Conservation (phyloP, 1,139 yeast species). For the Williopsis jadinii region DNA sequence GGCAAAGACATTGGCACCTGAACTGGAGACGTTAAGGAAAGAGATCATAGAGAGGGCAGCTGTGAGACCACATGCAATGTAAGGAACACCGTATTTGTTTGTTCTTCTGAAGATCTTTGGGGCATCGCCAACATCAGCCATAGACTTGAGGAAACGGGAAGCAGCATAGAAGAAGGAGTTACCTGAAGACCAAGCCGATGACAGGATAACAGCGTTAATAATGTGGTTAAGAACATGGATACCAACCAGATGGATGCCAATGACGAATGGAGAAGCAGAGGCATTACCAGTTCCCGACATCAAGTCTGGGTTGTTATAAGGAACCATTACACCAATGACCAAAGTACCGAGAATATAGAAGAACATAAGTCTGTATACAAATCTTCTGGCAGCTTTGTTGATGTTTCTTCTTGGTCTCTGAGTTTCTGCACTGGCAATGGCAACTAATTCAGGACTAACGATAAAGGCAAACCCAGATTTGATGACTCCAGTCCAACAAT, state of each 20-base stretch:
- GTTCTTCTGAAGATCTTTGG: slow-evolving; percentile 36
- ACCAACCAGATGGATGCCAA: slow-evolving; percentile 53
- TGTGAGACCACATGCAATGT: slow-evolving; percentile 33
- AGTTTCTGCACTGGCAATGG: slow-evolving; percentile 71
- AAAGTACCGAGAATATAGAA: slow-evolving; percentile 65
- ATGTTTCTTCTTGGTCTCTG: slow-evolving; percentile 63
- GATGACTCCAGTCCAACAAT: slow-evolving; percentile 34
- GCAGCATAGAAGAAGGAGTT: slow-evolving; percentile 27
- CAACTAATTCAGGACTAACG: slow-evolving; percentile 57
- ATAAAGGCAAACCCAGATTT: slow-evolving; percentile 38
- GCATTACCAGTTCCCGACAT: slow-evolving; percentile 41
- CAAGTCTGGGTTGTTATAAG: slow-evolving; percentile 34
- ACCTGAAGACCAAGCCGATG: slow-evolving; percentile 69
- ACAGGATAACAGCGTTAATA: slow-evolving; percentile 58
- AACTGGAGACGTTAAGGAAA: slow-evolving; percentile 44
- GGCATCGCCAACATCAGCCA: slow-evolving; percentile 41
- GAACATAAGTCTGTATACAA: slow-evolving; percentile 61
- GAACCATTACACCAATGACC: slow-evolving; percentile 47
- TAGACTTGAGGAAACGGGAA: slow-evolving; percentile 28
- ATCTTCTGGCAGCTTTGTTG: slow-evolving; percentile 66
- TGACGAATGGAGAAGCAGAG: slow-evolving; percentile 69
- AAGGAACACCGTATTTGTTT: slow-evolving; percentile 48
- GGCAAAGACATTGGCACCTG: slow-evolving; percentile 49
- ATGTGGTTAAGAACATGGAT: slow-evolving; percentile 57
- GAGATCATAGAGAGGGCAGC: slow-evolving; percentile 22